Base-by-base conservation (phyloP, 371 early-diverging fungal species). In the Catenaria anguillulae region DNA sequence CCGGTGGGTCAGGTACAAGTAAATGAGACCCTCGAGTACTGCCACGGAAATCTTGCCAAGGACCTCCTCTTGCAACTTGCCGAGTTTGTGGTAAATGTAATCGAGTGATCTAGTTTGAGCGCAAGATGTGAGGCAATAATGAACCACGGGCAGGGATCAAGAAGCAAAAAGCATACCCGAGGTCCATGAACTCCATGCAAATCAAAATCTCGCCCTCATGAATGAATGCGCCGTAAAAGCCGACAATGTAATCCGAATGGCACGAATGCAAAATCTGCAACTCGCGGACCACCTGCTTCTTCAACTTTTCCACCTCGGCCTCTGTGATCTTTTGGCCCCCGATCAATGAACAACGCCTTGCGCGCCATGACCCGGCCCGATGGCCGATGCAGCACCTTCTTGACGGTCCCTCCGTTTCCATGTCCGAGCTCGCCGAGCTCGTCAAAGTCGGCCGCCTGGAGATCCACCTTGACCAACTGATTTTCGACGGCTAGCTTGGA, bases 321-420 rank as follows among this genome's bases (percentile, higher is more conserved):
- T 71, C 69, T 5, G 62, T 33, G 33, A 68, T 42, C 33, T 48
- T 67, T 48, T 8, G 60, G 33, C 24, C 50, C 52, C 33, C 61
- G 23, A 34, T 26, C 33, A 10, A 64, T 55, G 33, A 60, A 52
- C 37, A 37, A 33, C 24, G 40, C 19, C 85, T 97, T 97, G 61
- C 89, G 81, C 4, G 98, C 98, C 94, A 97, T 92, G 37, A 94
- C 76, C n/a, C 77, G 77, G 24, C 75, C 72, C 34, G 83, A 82
- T 24, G 91, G 89, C 60, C 71, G 72, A 70, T 96, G 88, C 62
- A 75, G 66, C 33, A 92, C 88, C 72, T 88, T 86, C 61, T 84
- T 77, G 35, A 97, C 97, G 10, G 93, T 89, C 26, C 97, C 98
- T 42, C 92, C 94, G 54, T 89, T 85, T 26, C 98, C 98, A 56